Conservation (phyloP, 306 rosid species). For the Canavalia gladiata region DNA sequence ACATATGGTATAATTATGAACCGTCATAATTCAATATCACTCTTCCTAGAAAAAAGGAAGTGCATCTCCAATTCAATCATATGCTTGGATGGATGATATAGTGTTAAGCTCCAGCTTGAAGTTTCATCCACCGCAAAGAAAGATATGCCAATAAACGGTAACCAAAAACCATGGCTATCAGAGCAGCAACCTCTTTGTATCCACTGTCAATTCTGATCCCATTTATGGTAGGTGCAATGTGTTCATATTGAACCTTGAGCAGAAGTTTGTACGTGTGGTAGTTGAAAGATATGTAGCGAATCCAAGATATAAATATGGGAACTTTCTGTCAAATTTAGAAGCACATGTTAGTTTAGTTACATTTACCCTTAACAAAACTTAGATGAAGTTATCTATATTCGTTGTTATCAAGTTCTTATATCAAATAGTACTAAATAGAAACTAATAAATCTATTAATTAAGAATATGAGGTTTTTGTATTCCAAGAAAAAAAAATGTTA, state of each 20-base stretch:
- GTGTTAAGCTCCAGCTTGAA: slow-evolving; percentile 51
- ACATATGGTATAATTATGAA: slow-evolving; percentile 3
- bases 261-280: slow-evolving; percentile 92
- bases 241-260: slow-evolving; percentile 85
- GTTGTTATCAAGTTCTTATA: background rate
- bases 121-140: slow-evolving; percentile 79
- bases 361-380: background rate
- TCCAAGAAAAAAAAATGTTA: no score
- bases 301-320: slow-evolving; percentile 87
- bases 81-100: background rate
- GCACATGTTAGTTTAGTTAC: slow-evolving; percentile 41
- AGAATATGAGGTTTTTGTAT: background rate
- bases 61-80: background rate
- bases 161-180: slow-evolving; percentile 90
- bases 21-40: slow-evolving; percentile 7
- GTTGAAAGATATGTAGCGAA: slow-evolving; percentile 90
- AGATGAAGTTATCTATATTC: background rate
- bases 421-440: background rate
- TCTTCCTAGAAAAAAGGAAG: slow-evolving; percentile 5
- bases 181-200: slow-evolving; percentile 67
- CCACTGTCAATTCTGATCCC: slow-evolving; percentile 74
- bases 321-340: slow-evolving; percentile 70
- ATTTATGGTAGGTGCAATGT: slow-evolving; percentile 58
- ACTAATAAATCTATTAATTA: background rate
- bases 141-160: slow-evolving; percentile 93